phyloP scores from a whole-genome alignment of 2,329 filamentous ascomycete species.

The Karstenula rhodostoma region DNA sequence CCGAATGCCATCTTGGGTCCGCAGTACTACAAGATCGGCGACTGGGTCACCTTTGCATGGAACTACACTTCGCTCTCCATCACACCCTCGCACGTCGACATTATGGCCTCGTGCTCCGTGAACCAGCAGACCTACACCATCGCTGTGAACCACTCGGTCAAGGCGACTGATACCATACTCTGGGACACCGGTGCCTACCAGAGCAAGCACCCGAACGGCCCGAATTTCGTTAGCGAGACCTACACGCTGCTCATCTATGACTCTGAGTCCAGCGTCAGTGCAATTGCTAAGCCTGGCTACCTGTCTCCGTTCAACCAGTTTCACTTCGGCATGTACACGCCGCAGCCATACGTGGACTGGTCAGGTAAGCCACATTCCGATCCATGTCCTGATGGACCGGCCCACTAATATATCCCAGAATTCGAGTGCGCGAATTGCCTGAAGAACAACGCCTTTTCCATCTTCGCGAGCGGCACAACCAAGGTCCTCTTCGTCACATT shows the following conservation, averaged over 20 bases:
- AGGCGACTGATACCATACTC: slow-evolving; percentile 60
- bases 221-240: slow-evolving; percentile 64
- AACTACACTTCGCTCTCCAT: slow-evolving; percentile 72
- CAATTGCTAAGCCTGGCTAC: slow-evolving; percentile 63
- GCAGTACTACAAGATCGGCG: slow-evolving; percentile 70
- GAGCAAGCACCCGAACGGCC: slow-evolving; percentile 31
- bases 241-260: slow-evolving; percentile 73
- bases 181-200: slow-evolving; percentile 69
- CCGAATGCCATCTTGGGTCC: slow-evolving; percentile 59
- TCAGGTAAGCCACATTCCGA: slow-evolving; percentile 50
- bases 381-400: background rate
- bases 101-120: slow-evolving; percentile 67
- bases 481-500: slow-evolving; percentile 64
- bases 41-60: slow-evolving; percentile 71
- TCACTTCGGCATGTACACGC: slow-evolving; percentile 69
- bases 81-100: slow-evolving; percentile 66
- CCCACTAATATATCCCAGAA: slow-evolving; percentile 47
- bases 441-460: slow-evolving; percentile 58
- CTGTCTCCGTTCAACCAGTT: slow-evolving; percentile 61
- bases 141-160: slow-evolving; percentile 64
- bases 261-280: slow-evolving; percentile 60
- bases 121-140: slow-evolving; percentile 70
- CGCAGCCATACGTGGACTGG: slow-evolving; percentile 61
- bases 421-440: slow-evolving; percentile 65
- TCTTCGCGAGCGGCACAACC: slow-evolving; percentile 63